Evolutionary conservation across 2,329 filamentous ascomycete genomes (phyloP).

Genomic region (Onygenales sp.): DNA sequence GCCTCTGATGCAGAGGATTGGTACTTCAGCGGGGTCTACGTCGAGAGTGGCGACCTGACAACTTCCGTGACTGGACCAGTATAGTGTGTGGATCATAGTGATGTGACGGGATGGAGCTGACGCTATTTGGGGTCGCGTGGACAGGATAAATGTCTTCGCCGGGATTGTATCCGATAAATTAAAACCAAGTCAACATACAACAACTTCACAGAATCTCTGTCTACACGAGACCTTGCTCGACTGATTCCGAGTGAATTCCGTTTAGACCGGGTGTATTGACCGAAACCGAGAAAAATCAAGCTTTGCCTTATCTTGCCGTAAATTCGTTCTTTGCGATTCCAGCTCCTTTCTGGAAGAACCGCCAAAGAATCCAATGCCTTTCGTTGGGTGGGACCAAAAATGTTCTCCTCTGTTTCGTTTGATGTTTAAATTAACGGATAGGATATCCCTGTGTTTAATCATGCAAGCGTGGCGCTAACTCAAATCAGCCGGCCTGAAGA

Average conservation of each 20-base stretch:
- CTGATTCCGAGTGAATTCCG: too few species aligned
- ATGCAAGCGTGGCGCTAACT: background rate
- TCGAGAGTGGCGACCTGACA: slow-evolving; percentile 49
- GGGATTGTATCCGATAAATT: too few species aligned
- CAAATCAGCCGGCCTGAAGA: background rate
- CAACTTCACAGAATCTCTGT: too few species aligned
- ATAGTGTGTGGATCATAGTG: background rate
- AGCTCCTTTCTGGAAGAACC: background rate
- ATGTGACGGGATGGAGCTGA: too few species aligned
- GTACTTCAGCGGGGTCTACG: slow-evolving; percentile 63
- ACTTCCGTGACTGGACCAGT: slow-evolving; percentile 27
- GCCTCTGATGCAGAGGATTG: slow-evolving; percentile 52
- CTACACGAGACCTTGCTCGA: too few species aligned
- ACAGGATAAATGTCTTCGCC: too few species aligned
- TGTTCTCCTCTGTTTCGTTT: background rate
- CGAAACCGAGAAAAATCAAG: too few species aligned
- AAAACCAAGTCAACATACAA: too few species aligned
- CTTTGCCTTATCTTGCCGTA: too few species aligned
- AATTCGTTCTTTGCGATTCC: background rate
- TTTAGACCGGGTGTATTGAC: too few species aligned
- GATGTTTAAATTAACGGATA: background rate
- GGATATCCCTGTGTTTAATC: background rate
- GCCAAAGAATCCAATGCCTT: background rate
- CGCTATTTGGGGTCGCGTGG: too few species aligned
- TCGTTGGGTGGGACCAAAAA: background rate